phyloP scores from a whole-genome alignment of 2,329 filamentous ascomycete genomes.

The Tolypocladium album region DNA sequence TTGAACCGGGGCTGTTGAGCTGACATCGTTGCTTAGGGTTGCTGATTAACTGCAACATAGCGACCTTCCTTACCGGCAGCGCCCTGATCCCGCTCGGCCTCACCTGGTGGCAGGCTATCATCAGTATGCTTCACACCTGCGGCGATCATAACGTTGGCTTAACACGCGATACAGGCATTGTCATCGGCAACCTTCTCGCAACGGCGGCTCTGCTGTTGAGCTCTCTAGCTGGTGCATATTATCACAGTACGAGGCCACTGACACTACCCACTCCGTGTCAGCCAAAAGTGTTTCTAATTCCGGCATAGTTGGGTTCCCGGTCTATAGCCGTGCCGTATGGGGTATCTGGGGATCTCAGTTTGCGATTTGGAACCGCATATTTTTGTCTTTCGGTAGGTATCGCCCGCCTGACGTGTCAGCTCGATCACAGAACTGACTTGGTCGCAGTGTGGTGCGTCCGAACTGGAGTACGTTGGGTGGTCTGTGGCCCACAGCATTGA shows the following conservation, averaged over 20 bases:
- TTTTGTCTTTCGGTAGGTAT: constrained; percentile 25
- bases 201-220: constrained; percentile 27
- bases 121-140: constrained; percentile 14
- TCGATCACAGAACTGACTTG: not conserved
- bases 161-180: constrained; percentile 14
- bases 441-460: constrained; percentile 12
- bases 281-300: not conserved
- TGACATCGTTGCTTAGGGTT: constrained; percentile 20
- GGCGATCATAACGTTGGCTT: not conserved
- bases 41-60: constrained; percentile 34
- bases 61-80: constrained; percentile 28
- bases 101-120: constrained; percentile 31
- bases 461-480: too few species aligned
- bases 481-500: not conserved
- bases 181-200: constrained; percentile 27
- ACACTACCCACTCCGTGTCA: not conserved
- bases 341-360: constrained; percentile 32
- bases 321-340: constrained; percentile 25
- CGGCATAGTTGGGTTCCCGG: constrained; percentile 24
- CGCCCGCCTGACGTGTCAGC: not conserved
- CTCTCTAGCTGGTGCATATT: constrained; percentile 30
- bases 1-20: not conserved
- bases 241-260: constrained; percentile 20
- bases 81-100: constrained; percentile 29
- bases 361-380: constrained; percentile 30